Evolutionary conservation across 2,329 filamentous ascomycete species (phyloP).

Genomic region (Aspergillus melleus): DNA sequence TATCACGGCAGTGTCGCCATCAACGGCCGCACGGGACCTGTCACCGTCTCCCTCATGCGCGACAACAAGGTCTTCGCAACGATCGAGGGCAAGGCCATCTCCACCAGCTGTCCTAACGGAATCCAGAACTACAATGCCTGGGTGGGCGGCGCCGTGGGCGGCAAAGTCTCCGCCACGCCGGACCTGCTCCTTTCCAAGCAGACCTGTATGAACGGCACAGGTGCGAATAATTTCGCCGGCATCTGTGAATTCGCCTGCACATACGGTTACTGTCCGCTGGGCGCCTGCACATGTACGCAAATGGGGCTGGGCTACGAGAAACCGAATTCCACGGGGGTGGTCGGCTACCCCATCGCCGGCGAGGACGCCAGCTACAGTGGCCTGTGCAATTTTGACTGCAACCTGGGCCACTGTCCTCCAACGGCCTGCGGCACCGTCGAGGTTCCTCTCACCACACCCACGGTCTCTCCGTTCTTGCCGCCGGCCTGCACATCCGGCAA

Average conservation of each 20-base stretch:
- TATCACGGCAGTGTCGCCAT: slow-evolving; percentile 34
- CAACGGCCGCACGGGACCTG: slow-evolving; percentile 22
- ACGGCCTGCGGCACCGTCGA: slow-evolving; percentile 7
- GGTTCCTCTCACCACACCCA: slow-evolving; percentile 9
- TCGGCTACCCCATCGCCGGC: slow-evolving; percentile 13
- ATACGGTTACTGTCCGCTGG: too few species aligned
- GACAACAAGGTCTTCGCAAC: slow-evolving; percentile 21
- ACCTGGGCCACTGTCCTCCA: slow-evolving; percentile 9
- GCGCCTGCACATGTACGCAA: too few species aligned
- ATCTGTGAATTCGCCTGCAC: not conserved
- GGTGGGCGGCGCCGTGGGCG: slow-evolving; percentile 27
- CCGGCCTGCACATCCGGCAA: not conserved
- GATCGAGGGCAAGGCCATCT: slow-evolving; percentile 27
- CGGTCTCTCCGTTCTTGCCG: slow-evolving; percentile 11
- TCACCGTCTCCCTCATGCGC: slow-evolving; percentile 26
- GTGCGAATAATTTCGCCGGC: not conserved
- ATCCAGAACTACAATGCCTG: slow-evolving; percentile 40
- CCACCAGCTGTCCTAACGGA: slow-evolving; percentile 19
- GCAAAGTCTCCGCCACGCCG: too few species aligned
- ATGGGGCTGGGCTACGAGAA: too few species aligned
- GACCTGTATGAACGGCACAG: not conserved
- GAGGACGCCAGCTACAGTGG: slow-evolving; percentile 9
- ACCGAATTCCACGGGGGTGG: slow-evolving; percentile 6
- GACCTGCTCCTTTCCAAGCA: too few species aligned
- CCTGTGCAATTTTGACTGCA: too few species aligned